phyloP scores from a whole-genome alignment of 106 monocot genomes.

The Iris macrosiphon region DNA sequence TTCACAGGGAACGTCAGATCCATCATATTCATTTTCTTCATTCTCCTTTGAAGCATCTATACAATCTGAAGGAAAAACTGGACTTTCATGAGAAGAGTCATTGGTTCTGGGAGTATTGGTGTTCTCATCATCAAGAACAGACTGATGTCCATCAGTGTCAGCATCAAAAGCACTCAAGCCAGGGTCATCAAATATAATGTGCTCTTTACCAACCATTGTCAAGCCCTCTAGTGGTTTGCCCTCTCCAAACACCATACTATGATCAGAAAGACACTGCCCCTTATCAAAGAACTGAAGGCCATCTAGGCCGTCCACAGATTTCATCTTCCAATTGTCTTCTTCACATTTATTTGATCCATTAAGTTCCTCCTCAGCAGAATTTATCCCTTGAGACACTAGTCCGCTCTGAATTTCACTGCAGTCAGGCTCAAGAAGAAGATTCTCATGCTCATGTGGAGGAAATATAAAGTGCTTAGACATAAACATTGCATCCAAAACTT shows the following conservation, averaged over 20 bases:
- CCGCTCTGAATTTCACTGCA: slow-evolving; percentile 28
- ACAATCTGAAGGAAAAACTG: slow-evolving; percentile 12
- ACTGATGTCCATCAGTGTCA: slow-evolving; percentile 12
- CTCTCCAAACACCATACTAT: slow-evolving; percentile 23
- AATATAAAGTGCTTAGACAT: slow-evolving; percentile 74
- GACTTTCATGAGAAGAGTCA: slow-evolving; percentile 10
- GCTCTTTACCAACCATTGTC: slow-evolving; percentile 20
- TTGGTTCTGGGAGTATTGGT: slow-evolving; percentile 4
- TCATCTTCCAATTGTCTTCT: slow-evolving; percentile 17
- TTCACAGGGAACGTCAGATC: slow-evolving; percentile 26
- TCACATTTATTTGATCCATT: slow-evolving; percentile 6
- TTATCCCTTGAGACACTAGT: slow-evolving; percentile 2
- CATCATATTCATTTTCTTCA: slow-evolving; percentile 17
- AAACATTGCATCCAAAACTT: slow-evolving; percentile 36
- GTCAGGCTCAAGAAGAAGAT: slow-evolving; percentile 35
- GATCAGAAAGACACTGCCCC: slow-evolving; percentile 15
- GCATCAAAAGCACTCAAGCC: slow-evolving; percentile 14
- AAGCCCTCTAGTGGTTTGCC: slow-evolving; percentile 16
- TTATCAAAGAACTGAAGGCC: slow-evolving; percentile 32
- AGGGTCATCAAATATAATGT: slow-evolving; percentile 21
- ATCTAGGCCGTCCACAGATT: slow-evolving; percentile 28
- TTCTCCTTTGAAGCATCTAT: slow-evolving; percentile 8
- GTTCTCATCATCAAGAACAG: slow-evolving; percentile 11
- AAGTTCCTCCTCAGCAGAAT: slow-evolving; percentile 3
- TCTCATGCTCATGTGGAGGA: slow-evolving; percentile 55